Conservation (phyloP, 176 grass and related monocot genomes). For the Zizania latifolia region DNA sequence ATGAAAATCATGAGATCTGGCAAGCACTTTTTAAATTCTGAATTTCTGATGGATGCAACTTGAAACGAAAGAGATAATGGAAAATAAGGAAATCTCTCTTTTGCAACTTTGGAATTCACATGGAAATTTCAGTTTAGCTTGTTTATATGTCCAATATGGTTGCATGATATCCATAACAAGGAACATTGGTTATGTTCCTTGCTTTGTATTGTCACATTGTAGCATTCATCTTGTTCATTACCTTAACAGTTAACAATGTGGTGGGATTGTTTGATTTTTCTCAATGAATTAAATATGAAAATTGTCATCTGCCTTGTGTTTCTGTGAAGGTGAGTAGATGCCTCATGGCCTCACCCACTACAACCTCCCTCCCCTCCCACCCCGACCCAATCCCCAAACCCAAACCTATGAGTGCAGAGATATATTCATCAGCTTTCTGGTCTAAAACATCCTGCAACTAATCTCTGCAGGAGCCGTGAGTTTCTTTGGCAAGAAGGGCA, state of each 20-base stretch:
- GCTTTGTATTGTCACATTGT: neutral
- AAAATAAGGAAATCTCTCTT: neutral
- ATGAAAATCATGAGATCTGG: neutral
- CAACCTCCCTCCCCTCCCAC: no score
- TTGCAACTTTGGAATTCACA: neutral
- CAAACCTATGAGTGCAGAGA: neutral
- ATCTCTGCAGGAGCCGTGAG: constrained; percentile 71
- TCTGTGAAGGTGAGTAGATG: neutral
- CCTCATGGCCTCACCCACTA: no score
- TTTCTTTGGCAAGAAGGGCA: constrained; percentile 99
- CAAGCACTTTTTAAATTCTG: neutral
- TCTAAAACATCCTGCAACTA: constrained; percentile 2
- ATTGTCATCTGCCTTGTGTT: neutral
- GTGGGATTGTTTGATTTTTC: neutral
- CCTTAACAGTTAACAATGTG: neutral
- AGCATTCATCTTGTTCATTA: neutral
- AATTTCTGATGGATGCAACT: no score
- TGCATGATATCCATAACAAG: no score
- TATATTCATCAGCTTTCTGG: neutral
- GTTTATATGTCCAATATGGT: neutral
- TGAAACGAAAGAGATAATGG: neutral
- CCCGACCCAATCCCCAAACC: no score
- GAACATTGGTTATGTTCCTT: neutral
- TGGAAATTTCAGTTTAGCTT: neutral
- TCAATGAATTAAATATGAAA: neutral